Conservation (phyloP, 495 filamentous ascomycete genomes). For the Aspergillus campestris region DNA sequence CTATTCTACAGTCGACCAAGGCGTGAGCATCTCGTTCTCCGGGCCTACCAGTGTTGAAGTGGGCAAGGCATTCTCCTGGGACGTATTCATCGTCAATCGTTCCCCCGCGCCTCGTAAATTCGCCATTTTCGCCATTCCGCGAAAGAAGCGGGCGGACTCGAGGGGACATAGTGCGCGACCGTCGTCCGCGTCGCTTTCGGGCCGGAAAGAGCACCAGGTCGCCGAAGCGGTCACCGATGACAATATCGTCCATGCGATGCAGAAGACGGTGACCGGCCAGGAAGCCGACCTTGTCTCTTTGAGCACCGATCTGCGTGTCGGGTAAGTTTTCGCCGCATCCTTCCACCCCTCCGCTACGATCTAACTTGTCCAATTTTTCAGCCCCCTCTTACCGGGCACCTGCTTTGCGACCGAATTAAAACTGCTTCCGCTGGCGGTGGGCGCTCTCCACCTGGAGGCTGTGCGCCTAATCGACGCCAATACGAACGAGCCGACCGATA, state of each 20-base stretch:
- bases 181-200: constrained; percentile 37
- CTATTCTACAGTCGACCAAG: constrained; percentile 48
- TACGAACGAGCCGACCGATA: constrained; percentile 73
- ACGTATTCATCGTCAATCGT: constrained; percentile 82
- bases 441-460: constrained; percentile 68
- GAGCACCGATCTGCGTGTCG: constrained; percentile 75
- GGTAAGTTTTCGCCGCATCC: constrained; percentile 39
- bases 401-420: constrained; percentile 74
- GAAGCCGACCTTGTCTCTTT: constrained; percentile 68
- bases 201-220: constrained; percentile 39
- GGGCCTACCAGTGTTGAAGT: constrained; percentile 54
- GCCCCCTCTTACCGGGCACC: constrained; percentile 62
- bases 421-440: constrained; percentile 67
- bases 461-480: constrained; percentile 76
- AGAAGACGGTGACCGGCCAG: constrained; percentile 64
- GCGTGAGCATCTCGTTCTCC: constrained; percentile 68
- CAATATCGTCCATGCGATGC: constrained; percentile 73
- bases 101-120: constrained; percentile 62
- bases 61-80: constrained; percentile 77
- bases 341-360: background rate
- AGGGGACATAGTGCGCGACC: constrained; percentile 48
- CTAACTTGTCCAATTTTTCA: constrained; percentile 18
- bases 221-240: constrained; percentile 82
- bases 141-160: constrained; percentile 59
- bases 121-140: constrained; percentile 69